phyloP scores from a whole-genome alignment of 1,284 basidiomycete genomes.

The Pulveroboletus ridleyi region DNA sequence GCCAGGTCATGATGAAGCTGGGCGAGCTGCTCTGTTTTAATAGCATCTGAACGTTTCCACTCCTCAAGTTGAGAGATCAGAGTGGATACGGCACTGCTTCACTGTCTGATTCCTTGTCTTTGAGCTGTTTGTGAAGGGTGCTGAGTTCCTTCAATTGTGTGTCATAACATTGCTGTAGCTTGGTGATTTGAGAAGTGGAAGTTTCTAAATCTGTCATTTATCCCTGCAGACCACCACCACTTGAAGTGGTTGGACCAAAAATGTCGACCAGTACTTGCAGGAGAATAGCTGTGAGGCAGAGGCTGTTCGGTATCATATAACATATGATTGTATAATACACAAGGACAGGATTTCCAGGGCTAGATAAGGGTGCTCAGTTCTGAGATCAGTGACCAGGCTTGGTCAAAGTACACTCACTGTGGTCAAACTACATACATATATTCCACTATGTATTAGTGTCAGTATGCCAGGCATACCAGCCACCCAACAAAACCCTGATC shows the following conservation, averaged over 20 bases:
- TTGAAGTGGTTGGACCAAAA: too few relatives aligned
- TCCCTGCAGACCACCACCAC: too few relatives aligned
- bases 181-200: not conserved
- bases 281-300: too few relatives aligned
- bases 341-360: too few relatives aligned
- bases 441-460: not conserved
- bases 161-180: not conserved
- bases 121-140: constrained; percentile 1
- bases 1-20: constrained; percentile 8
- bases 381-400: too few relatives aligned
- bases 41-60: not conserved
- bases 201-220: not conserved
- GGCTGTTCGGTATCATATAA: too few relatives aligned
- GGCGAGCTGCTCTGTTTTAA: constrained; percentile 12
- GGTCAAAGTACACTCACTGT: too few relatives aligned
- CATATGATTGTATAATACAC: too few relatives aligned
- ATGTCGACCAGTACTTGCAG: too few relatives aligned
- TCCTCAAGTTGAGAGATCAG: not conserved
- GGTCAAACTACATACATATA: not conserved
- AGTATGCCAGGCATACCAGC: not conserved
- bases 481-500: too few relatives aligned
- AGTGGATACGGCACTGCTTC: not conserved
- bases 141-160: not conserved
- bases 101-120: not conserved
- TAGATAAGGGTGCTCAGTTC: too few relatives aligned